Conservation (phyloP, 305 asterid species). For the Striga hermonthica region DNA sequence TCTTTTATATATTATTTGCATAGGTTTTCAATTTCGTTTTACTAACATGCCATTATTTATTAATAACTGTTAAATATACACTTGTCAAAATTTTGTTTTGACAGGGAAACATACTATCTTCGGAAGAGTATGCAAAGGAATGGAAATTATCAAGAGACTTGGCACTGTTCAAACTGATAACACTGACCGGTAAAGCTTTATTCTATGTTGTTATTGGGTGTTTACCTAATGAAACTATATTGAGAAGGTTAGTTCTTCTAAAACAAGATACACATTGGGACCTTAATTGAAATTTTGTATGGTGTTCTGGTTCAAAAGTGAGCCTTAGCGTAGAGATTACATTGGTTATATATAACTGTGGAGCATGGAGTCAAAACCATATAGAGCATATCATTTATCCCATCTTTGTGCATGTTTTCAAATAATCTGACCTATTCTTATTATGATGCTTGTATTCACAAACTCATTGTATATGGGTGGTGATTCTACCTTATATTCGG, state of each 20-base stretch:
- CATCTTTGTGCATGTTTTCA: no score
- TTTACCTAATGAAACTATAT: constrained; percentile 11
- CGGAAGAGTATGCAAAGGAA: constrained; percentile 89
- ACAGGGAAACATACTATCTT: constrained; percentile 94
- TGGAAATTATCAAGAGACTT: constrained; percentile 94
- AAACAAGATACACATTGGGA: constrained; percentile 6
- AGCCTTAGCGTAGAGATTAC: neutral
- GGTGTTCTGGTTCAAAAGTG: neutral
- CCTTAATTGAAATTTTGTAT: neutral
- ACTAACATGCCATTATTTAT: neutral
- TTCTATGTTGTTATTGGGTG: neutral
- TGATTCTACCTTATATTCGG: neutral
- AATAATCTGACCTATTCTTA: no score
- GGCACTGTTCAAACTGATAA: constrained; percentile 98
- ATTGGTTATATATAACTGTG: no score
- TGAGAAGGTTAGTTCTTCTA: neutral
- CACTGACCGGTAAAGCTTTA: constrained; percentile 59
- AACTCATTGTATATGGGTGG: no score
- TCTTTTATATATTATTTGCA: neutral
- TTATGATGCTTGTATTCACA: no score
- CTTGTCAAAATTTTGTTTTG: constrained; percentile 23
- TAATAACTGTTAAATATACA: constrained; percentile 11
- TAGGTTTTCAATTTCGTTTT: neutral
- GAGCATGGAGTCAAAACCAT: no score
- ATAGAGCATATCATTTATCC: no score